These are phyloP conservation scores for Tagetes erecta DNA, from an alignment of 129 eudicot genomes.

Conservation along the genomic window DNA sequence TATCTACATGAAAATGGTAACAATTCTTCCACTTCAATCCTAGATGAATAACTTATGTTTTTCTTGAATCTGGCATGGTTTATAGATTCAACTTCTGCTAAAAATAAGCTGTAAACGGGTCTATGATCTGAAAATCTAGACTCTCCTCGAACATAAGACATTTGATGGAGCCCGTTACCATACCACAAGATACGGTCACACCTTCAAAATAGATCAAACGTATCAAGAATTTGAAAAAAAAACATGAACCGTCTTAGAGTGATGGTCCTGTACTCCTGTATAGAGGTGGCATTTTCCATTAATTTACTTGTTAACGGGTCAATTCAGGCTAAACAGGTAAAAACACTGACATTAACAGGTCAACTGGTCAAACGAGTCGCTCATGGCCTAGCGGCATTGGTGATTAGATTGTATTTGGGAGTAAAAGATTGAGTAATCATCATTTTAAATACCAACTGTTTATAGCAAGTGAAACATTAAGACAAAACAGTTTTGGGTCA, in stretches of 20 bases:
- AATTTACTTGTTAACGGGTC: neutral
- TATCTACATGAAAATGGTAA: constrained; percentile 61
- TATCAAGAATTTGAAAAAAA: neutral
- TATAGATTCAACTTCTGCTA: constrained; percentile 81
- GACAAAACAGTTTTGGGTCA: neutral
- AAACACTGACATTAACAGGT: neutral
- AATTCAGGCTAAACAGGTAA: neutral
- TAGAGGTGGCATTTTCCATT: too few species aligned
- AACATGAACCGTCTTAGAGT: neutral
- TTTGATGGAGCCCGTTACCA: constrained; percentile 73
- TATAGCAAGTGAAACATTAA: neutral
- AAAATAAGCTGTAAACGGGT: constrained; percentile 72
- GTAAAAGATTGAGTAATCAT: neutral
- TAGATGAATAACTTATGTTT: constrained; percentile 54
- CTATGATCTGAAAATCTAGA: constrained; percentile 89
- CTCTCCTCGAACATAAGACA: constrained; percentile 84
- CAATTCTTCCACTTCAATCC: constrained; percentile 82
- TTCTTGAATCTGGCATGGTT: constrained; percentile 51
- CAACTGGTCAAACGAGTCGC: neutral
- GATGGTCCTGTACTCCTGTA: neutral
- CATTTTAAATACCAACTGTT: neutral
- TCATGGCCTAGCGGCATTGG: too few species aligned
- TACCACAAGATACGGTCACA: constrained; percentile 97
- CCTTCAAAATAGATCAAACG: constrained; percentile 43
- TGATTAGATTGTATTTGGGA: too few species aligned